Base-by-base conservation (phyloP, 257 asterid species). In the Rehmannia glutinosa region DNA sequence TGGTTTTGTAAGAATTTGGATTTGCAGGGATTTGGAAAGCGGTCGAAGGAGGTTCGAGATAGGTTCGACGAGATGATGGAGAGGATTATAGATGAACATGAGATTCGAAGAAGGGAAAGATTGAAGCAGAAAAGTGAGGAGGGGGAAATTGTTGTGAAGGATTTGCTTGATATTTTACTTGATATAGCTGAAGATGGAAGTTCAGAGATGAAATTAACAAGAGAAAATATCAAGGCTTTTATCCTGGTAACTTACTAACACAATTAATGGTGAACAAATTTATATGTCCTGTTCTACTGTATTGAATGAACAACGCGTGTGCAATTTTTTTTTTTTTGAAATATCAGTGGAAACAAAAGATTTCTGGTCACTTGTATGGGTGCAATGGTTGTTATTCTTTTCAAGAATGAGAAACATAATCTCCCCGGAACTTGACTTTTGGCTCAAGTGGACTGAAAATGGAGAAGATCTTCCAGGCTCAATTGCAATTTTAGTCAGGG, bases 1-100 rank as follows among this genome's bases (percentile, higher is more conserved):
- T 87, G 91, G 91, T 72, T 87, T 5, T 90, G 90, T 69, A 87
- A 79, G 80, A 83, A 85, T 17, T 61, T 85, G 84, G 95, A 90
- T 57, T 60, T 90, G 73, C 93, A 85, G 75, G 95, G 95, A 19
- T 65, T 90, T 0, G 73, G 76, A 10, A 87, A 80, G 75, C 66
- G 89, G 72, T 62, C 77, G 62, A 77, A 69, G 32, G 75, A 74
- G 54, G 86, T 82, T 1, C 81, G 73, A 1, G 73, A 46, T 0
- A 79, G 89, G 76, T 87, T 85, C 5, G 93, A 90, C 41, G 73
- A n/a, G 45, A 71, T 87, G 88, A 77, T 83, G 83, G 93, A 85
- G 75, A 75, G 63, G 80, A 80, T 90, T 73, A 78, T 85, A 8
- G 76, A 78, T n/a, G 87, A 83, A 47, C 95, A 87, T 51, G 42